phyloP scores from a whole-genome alignment of 2,329 filamentous ascomycete genomes.

The Chaetomiaceae sp. region DNA sequence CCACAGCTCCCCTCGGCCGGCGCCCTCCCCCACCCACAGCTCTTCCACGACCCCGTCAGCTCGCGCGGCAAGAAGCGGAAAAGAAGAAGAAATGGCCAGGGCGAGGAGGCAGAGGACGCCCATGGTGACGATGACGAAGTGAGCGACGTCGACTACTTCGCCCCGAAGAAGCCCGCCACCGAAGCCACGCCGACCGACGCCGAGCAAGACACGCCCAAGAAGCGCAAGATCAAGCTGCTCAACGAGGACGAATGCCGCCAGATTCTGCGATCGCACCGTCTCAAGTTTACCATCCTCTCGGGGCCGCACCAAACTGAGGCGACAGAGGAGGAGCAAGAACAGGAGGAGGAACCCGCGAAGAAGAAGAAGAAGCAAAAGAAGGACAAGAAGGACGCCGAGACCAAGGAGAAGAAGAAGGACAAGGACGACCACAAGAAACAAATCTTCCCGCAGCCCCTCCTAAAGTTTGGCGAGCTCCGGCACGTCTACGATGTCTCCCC shows the following conservation, averaged over 20 bases:
- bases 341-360: constrained; percentile 44
- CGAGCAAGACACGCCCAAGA: constrained; percentile 22
- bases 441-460: constrained; percentile 75
- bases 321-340: constrained; percentile 33
- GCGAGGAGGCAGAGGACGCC: constrained; percentile 28
- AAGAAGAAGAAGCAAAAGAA: constrained; percentile 41
- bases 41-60: constrained; percentile 56
- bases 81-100: constrained; percentile 35
- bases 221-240: constrained; percentile 39
- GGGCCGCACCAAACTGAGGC: constrained; percentile 34
- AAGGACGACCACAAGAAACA: constrained; percentile 48
- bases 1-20: constrained; percentile 60
- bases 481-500: constrained; percentile 67
- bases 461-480: constrained; percentile 68
- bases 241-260: constrained; percentile 68
- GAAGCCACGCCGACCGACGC: constrained; percentile 18
- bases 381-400: constrained; percentile 38
- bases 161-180: constrained; percentile 38
- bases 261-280: constrained; percentile 70
- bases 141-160: constrained; percentile 56
- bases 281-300: constrained; percentile 77
- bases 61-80: constrained; percentile 51
- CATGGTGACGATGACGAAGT: constrained; percentile 34
- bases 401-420: constrained; percentile 42
- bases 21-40: constrained; percentile 60